Evolutionary conservation across 345 rosid genomes (phyloP).

Genomic region (Ceriops tagal): DNA sequence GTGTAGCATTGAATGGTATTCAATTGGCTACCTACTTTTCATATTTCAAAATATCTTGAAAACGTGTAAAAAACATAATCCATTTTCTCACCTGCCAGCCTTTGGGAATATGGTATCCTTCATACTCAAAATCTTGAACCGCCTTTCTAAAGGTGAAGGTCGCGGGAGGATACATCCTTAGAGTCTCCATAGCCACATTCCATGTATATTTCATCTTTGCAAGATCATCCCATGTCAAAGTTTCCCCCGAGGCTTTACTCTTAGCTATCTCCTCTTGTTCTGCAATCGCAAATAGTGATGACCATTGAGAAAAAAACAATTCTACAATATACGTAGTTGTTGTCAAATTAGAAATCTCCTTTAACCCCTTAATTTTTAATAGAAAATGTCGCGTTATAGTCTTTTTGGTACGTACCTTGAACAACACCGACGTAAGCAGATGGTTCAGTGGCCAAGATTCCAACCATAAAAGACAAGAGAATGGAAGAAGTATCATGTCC

Average conservation of each 20-base stretch:
- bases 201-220: constrained; percentile 38
- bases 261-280: constrained; percentile 23
- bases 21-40: too few relatives aligned
- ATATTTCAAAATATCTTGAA: too few relatives aligned
- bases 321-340: too few relatives aligned
- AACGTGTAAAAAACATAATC: background rate
- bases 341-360: too few relatives aligned
- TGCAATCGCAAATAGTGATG: background rate
- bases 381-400: background rate
- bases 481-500: constrained; percentile 28
- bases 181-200: constrained; percentile 34
- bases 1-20: too few relatives aligned
- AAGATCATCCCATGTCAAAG: constrained; percentile 40
- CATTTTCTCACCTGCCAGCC: constrained; percentile 34
- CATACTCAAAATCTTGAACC: constrained; percentile 22
- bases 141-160: constrained; percentile 17
- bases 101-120: constrained; percentile 35
- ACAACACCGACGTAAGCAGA: constrained; percentile 9
- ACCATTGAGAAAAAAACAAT: background rate
- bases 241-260: constrained; percentile 12
- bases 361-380: too few relatives aligned
- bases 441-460: constrained; percentile 17
- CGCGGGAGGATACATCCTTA: constrained; percentile 33
- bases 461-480: constrained; percentile 22
- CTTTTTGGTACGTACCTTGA: constrained; percentile 6